Conservation (phyloP, 192 early-diverging fungal genomes). For the Pilaira anomala region DNA sequence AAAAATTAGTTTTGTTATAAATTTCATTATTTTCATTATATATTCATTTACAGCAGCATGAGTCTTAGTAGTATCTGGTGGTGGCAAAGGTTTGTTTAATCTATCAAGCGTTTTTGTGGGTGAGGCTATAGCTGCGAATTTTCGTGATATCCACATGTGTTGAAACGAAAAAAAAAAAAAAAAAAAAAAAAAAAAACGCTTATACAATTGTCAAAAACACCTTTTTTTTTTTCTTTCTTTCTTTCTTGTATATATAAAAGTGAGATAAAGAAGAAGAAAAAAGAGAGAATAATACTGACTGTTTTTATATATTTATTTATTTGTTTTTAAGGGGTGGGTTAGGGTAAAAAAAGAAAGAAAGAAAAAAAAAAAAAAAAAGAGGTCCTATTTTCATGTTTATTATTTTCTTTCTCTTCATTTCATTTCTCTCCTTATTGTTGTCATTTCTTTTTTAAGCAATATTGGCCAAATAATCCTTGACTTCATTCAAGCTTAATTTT, state of each 20-base stretch:
- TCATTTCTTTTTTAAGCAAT: conserved; percentile 55
- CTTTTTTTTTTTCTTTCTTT: too few species aligned
- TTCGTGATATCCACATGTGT: conserved; percentile 20
- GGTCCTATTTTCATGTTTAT: background rate
- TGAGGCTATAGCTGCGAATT: conserved; percentile 1
- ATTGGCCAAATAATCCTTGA: conserved; percentile 98
- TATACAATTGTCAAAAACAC: too few species aligned
- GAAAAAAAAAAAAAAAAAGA: background rate
- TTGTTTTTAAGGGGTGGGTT: background rate
- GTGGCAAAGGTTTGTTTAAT: conserved; percentile 14
- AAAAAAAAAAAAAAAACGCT: too few species aligned
- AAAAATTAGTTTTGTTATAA: background rate
- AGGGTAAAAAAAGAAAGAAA: background rate
- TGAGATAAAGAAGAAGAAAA: background rate
- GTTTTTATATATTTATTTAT: too few species aligned
- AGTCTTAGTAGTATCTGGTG: too few species aligned
- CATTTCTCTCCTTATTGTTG: background rate
- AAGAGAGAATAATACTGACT: too few species aligned
- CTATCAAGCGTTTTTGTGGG: conserved; percentile 8
- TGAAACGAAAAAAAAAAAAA: conserved; percentile 12
- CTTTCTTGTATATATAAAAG: too few species aligned
- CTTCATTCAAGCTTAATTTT: conserved; percentile 76
- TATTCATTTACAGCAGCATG: background rate
- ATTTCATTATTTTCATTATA: background rate
- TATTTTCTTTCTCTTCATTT: background rate